These are phyloP conservation scores for Colletotrichum limetticola DNA, from an alignment of 2,329 filamentous ascomycete genomes.

Conservation along the genomic window DNA sequence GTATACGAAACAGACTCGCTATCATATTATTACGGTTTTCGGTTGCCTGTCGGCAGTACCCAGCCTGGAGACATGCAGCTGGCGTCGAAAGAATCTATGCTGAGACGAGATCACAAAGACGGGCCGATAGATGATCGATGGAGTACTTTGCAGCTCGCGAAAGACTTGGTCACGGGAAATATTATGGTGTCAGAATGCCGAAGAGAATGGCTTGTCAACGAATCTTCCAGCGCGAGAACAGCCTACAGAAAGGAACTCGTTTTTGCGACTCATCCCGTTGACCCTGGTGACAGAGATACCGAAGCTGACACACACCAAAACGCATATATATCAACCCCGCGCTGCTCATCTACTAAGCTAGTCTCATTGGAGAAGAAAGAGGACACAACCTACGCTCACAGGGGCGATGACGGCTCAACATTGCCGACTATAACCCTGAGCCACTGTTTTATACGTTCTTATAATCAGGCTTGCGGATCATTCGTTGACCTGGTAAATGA, in stretches of 20 bases:
- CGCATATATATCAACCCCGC: background rate
- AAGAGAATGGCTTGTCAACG: conserved; percentile 69
- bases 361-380: conserved; percentile 26
- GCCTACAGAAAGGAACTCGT: conserved; percentile 71
- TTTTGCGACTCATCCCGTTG: conserved; percentile 45
- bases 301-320: background rate
- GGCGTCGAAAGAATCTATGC: conserved; percentile 61
- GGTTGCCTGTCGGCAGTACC: conserved; percentile 66
- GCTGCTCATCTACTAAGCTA: background rate
- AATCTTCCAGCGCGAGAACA: conserved; percentile 69
- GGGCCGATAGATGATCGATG: conserved; percentile 80
- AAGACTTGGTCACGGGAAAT: conserved; percentile 67
- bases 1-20: conserved; percentile 73
- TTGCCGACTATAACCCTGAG: conserved; percentile 59
- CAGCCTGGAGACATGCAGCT: conserved; percentile 49
- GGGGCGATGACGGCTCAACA: conserved; percentile 54
- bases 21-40: conserved; percentile 75
- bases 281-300: conserved; percentile 36
- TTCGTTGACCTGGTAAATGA: conserved; percentile 71
- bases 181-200: conserved; percentile 74
- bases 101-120: conserved; percentile 74
- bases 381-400: conserved; percentile 59
- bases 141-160: conserved; percentile 72
- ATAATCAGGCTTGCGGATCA: conserved; percentile 61
- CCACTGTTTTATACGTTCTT: conserved; percentile 65